Percentiles rank a stretch among this genome's conserved stretches.
Conservation (phyloP, 2,329 filamentous ascomycete genomes). For the Sclerotinia nivalis region DNA sequence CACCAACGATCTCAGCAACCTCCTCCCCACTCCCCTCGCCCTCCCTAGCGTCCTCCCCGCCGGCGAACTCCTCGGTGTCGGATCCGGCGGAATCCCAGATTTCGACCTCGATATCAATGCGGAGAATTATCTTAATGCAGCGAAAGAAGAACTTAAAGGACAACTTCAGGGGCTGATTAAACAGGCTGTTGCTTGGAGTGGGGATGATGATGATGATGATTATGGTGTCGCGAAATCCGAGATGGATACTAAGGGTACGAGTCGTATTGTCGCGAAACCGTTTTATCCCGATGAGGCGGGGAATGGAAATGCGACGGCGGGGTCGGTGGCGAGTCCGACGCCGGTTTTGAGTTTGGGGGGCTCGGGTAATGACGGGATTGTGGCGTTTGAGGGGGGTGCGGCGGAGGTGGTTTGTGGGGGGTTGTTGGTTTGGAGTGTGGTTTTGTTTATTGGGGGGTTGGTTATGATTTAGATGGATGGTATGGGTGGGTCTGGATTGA, state of each 20-base stretch:
- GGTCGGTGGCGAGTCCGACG: neutral
- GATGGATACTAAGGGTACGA: no score
- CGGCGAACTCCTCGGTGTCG: neutral
- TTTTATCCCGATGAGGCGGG: conserved; percentile 13
- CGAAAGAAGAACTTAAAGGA: neutral
- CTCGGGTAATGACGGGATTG: no score
- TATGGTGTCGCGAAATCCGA: no score
- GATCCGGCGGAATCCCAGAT: neutral
- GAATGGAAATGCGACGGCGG: neutral
- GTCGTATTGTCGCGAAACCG: neutral
- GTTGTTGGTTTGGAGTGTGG: neutral
- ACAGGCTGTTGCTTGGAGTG: neutral
- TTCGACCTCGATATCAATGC: neutral
- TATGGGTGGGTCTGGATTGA: neutral
- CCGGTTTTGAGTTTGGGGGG: neutral
- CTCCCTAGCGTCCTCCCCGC: neutral
- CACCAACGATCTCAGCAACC: neutral
- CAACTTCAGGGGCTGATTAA: neutral
- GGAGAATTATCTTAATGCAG: neutral
- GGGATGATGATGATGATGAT: neutral
- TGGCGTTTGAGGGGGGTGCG: conserved; percentile 7
- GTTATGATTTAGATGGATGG: neutral
- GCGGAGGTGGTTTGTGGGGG: neutral
- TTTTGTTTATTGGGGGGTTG: neutral
- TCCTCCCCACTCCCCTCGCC: neutral